These are phyloP conservation scores for Tetrahymena elliotti DNA, from an alignment of 73 alveolate species.

Conservation along the genomic window DNA sequence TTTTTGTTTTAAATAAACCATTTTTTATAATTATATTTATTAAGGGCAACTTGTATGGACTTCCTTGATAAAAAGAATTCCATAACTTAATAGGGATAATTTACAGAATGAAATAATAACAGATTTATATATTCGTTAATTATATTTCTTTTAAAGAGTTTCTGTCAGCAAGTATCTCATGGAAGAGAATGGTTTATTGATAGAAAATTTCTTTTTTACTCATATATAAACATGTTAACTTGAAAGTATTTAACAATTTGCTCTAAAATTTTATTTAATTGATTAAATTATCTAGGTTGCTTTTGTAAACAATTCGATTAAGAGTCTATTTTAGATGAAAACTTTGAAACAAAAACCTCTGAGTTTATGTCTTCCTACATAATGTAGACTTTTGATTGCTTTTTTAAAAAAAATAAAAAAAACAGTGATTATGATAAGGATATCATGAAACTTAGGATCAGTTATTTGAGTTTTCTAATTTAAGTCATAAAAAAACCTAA, in stretches of 20 bases:
- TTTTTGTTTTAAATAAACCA: neutral
- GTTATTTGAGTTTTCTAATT: neutral
- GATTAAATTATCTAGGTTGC: neutral
- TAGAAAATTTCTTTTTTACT: neutral
- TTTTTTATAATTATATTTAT: neutral
- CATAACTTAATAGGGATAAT: neutral
- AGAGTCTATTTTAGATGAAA: neutral
- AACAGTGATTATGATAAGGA: neutral
- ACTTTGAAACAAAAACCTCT: neutral
- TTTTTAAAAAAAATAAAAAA: neutral
- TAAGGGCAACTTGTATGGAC: neutral
- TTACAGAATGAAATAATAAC: neutral
- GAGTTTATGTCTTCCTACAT: neutral
- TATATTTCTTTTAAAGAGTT: neutral
- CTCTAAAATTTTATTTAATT: no score
- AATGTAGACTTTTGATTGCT: neutral
- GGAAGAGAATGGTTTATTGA: neutral
- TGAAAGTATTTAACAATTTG: neutral
- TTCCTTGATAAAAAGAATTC: neutral
- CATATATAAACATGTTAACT: neutral
- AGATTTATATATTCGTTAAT: neutral
- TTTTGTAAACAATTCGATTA: neutral
- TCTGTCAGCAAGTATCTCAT: neutral
- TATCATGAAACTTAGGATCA: neutral
- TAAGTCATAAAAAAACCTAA: neutral